Evolutionary conservation across 805 yeast genomes (phyloP).

Genomic region (Metschnikowia gelsemii): DNA sequence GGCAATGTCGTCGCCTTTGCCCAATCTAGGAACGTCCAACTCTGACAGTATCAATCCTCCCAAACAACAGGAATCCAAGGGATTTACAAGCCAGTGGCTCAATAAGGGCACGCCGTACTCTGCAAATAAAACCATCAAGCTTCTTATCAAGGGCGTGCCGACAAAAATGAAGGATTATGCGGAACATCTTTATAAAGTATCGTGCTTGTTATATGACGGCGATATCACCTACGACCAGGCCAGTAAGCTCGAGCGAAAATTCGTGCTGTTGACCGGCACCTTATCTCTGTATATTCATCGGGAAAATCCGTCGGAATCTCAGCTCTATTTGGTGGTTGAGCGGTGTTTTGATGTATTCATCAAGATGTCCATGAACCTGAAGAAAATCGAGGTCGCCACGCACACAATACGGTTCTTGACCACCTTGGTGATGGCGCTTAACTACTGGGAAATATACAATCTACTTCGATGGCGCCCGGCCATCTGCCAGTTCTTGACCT

Average conservation of each 20-base stretch:
- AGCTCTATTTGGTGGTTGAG: conserved; percentile 36
- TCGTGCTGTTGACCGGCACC: conserved; percentile 24
- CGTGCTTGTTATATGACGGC: conserved; percentile 27
- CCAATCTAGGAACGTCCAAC: too few species aligned
- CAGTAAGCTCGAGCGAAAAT: conserved; percentile 25
- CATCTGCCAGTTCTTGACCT: conserved; percentile 37
- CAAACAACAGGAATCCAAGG: conserved; percentile 1
- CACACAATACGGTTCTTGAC: conserved; percentile 39
- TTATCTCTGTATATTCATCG: conserved; percentile 24
- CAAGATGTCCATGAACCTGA: conserved; percentile 32
- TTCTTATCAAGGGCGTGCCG: conserved; percentile 31
- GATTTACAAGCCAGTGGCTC: conserved; percentile 14
- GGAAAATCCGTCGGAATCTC: conserved; percentile 31
- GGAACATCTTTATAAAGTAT: conserved; percentile 37
- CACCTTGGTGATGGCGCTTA: conserved; percentile 34
- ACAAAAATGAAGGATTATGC: conserved; percentile 34
- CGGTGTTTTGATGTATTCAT: conserved; percentile 40
- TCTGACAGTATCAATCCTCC: too few species aligned
- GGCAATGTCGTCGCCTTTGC: too few species aligned
- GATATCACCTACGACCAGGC: conserved; percentile 16
- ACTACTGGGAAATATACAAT: conserved; percentile 47
- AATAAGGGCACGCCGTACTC: neutral
- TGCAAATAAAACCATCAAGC: conserved; percentile 27
- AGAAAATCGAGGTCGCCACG: conserved; percentile 33
- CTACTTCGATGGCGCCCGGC: conserved; percentile 43